phyloP scores from a whole-genome alignment of 306 rosid genomes.

The Cicer yamashitae region DNA sequence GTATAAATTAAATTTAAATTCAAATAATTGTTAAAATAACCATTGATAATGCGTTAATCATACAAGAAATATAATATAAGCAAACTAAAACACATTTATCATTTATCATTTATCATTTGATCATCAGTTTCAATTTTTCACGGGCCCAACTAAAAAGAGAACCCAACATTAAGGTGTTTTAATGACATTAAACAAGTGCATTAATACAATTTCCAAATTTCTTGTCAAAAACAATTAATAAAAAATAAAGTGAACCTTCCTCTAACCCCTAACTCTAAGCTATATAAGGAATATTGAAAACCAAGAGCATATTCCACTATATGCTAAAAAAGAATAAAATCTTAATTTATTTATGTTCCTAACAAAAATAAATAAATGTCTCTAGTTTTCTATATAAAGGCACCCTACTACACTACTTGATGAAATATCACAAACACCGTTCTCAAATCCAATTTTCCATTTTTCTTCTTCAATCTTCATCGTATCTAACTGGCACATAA shows the following conservation, averaged over 20 bases:
- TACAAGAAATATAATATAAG: not conserved
- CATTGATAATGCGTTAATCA: not conserved
- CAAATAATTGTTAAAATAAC: too few relatives aligned
- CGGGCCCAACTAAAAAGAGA: not conserved
- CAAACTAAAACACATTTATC: not conserved
- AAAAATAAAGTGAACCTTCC: not conserved
- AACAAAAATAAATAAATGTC: conserved; percentile 24
- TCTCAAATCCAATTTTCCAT: conserved; percentile 9
- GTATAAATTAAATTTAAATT: too few relatives aligned
- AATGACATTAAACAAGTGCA: conserved; percentile 7
- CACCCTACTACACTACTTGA: not conserved
- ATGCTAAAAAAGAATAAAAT: not conserved
- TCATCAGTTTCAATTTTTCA: not conserved
- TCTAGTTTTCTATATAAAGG: conserved; percentile 47
- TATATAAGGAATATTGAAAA: not conserved
- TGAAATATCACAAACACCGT: conserved; percentile 28
- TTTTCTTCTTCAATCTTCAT: conserved; percentile 27
- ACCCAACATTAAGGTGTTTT: not conserved
- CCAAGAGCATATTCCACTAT: conserved; percentile 42
- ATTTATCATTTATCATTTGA: not conserved
- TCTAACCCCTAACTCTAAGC: not conserved
- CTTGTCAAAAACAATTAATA: not conserved
- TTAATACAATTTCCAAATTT: not conserved
- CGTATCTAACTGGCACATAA: conserved; percentile 30
- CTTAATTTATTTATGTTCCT: not conserved